Conservation (phyloP, 2,329 filamentous ascomycete genomes). For the Fusarium chuoi region DNA sequence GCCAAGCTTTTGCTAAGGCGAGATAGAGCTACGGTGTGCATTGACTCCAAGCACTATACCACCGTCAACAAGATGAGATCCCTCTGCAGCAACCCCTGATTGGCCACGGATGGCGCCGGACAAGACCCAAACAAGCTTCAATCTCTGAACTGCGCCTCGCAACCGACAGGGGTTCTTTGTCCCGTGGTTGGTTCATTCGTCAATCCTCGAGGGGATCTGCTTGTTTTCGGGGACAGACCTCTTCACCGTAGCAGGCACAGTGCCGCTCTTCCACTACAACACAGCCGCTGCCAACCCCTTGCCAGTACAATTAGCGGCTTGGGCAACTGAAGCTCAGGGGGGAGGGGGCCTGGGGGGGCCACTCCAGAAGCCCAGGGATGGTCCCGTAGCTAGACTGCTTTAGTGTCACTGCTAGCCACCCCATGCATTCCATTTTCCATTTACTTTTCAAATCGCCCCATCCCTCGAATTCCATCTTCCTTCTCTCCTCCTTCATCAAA, state of each 20-base stretch:
- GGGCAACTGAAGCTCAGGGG: slow-evolving; percentile 24
- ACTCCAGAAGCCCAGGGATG: slow-evolving; percentile 10
- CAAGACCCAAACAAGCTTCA: slow-evolving; percentile 42
- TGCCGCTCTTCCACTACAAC: slow-evolving; percentile 21
- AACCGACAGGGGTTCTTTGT: slow-evolving; percentile 18
- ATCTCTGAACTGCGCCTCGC: slow-evolving; percentile 41
- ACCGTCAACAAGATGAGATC: slow-evolving; percentile 44
- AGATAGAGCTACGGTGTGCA: slow-evolving; percentile 30
- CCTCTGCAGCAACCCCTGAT: slow-evolving; percentile 26
- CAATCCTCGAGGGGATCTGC: slow-evolving; percentile 15
- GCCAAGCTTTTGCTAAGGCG: slow-evolving; percentile 19
- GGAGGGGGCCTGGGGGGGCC: slow-evolving; percentile 1
- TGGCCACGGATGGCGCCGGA: slow-evolving; percentile 28
- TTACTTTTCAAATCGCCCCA: slow-evolving; percentile 38
- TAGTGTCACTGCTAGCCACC: not conserved
- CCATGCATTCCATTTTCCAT: slow-evolving; percentile 33
- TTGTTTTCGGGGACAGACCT: not conserved
- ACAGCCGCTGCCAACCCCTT: slow-evolving; percentile 27
- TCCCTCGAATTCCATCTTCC: slow-evolving; percentile 24
- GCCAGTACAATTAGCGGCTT: slow-evolving; percentile 33
- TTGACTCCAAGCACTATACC: slow-evolving; percentile 35
- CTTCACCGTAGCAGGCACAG: slow-evolving; percentile 25
- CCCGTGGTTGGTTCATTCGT: slow-evolving; percentile 20
- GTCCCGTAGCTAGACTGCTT: slow-evolving; percentile 9
- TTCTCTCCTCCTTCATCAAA: slow-evolving; percentile 33